These are phyloP conservation scores for Lentinula novae-zelandiae DNA, from an alignment of 1,284 basidiomycete species.

Conservation along the genomic window DNA sequence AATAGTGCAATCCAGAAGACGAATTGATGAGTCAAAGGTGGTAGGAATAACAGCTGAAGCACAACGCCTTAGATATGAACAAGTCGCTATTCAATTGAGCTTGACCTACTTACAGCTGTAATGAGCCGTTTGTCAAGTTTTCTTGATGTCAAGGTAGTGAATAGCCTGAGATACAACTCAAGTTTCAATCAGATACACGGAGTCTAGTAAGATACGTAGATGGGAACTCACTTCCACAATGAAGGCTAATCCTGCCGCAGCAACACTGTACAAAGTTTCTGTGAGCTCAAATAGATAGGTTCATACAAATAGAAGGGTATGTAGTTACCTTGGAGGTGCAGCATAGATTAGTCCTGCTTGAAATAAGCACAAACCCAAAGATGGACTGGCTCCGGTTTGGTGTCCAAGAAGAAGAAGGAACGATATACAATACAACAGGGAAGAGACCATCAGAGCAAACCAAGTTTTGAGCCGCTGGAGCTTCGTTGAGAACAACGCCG, in stretches of 20 bases:
- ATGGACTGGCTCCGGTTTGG: constrained; percentile 9
- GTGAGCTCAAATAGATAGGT: not conserved
- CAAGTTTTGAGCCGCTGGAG: constrained; percentile 11
- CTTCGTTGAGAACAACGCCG: constrained; percentile 4
- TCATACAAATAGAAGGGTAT: not conserved
- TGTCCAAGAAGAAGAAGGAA: constrained; percentile 12
- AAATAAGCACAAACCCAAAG: constrained; percentile 6
- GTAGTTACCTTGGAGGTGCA: constrained; percentile 1
- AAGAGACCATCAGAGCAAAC: constrained; percentile 11
- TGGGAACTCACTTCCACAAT: constrained; percentile 1
- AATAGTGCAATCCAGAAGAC: constrained; percentile 9
- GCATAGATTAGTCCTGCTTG: constrained; percentile 13
- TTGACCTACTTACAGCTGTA: not conserved
- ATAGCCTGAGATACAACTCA: constrained; percentile 7
- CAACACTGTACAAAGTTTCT: not conserved
- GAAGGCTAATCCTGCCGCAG: constrained; percentile 2
- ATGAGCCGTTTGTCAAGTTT: not conserved
- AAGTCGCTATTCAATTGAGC: not conserved
- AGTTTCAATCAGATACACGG: not conserved
- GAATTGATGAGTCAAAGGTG: not conserved
- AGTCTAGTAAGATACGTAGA: not conserved
- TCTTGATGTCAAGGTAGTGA: not conserved
- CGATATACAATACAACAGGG: constrained; percentile 8
- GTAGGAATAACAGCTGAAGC: constrained; percentile 1
- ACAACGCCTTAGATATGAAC: not conserved